These are phyloP conservation scores for Aureobasidium pullulans DNA, from an alignment of 2,329 filamentous ascomycete species.

Conservation along the genomic window DNA sequence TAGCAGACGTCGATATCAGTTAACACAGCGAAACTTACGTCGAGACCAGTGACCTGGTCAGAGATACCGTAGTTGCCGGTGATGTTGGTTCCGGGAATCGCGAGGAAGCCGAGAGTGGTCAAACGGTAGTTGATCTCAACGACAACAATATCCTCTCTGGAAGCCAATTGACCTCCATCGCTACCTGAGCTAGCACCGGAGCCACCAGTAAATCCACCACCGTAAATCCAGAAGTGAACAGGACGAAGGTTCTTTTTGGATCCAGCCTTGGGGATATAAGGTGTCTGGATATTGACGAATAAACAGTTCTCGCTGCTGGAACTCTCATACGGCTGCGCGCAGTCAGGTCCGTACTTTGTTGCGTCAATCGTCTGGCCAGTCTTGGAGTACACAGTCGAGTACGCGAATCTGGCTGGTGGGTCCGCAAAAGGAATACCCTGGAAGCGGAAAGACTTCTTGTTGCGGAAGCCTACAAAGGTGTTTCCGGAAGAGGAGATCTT, in stretches of 20 bases:
- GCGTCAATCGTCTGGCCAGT: slow-evolving; percentile 40
- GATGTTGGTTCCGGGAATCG: slow-evolving; percentile 47
- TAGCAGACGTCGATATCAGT: not conserved
- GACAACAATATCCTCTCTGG: slow-evolving; percentile 52
- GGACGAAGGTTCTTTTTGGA: slow-evolving; percentile 36
- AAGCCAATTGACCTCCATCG: slow-evolving; percentile 51
- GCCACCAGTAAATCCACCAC: slow-evolving; percentile 50
- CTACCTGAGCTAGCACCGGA: slow-evolving; percentile 28
- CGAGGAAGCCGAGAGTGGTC: slow-evolving; percentile 51
- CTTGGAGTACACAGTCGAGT: slow-evolving; percentile 40
- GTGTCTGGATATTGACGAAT: slow-evolving; percentile 43
- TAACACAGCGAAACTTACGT: not conserved
- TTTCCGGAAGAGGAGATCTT: slow-evolving; percentile 37
- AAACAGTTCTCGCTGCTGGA: slow-evolving; percentile 39
- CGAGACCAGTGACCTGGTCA: slow-evolving; percentile 25
- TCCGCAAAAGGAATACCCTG: slow-evolving; percentile 41
- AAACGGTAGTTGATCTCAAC: slow-evolving; percentile 56
- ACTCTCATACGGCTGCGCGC: slow-evolving; percentile 29
- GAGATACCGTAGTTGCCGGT: slow-evolving; percentile 49
- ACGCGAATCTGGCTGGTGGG: slow-evolving; percentile 35
- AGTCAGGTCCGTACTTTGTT: slow-evolving; percentile 39
- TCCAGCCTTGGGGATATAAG: slow-evolving; percentile 34
- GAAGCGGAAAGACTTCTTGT: slow-evolving; percentile 47
- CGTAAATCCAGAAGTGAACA: slow-evolving; percentile 47
- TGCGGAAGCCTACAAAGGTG: slow-evolving; percentile 43